Evolutionary conservation across 176 grass and related monocot genomes (phyloP), one percentile per base, ranked within the genome.

Genomic region (Carex kokanica): DNA sequence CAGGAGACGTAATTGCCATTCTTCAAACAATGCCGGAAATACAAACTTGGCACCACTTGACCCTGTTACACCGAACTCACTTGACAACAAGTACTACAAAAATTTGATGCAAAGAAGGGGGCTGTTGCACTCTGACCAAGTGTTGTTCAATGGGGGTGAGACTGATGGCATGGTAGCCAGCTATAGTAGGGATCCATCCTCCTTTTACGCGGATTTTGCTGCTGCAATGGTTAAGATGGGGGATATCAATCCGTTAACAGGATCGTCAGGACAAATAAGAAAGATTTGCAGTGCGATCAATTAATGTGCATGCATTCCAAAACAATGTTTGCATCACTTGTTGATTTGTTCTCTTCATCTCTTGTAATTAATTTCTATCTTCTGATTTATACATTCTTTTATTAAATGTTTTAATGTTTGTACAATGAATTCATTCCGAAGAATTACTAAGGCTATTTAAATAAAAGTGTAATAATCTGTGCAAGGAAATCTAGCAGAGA

Each of bases 211-310:
- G 34, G 88, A 91, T 43, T 94, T 94, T 74, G 13, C 40, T 6
- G 23, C 74, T 14, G 93, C 84, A 9, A 94, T 94, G 87, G 40
- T 89, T 58, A 90, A 88, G 0, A 89, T 92, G 88, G 90, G 82
- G 0, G 82, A 85, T 60, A 84, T 93, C 58, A 29, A 32, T 0
- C 89, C 89, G 0, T 20, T 87, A 41, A 94, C 87, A 0, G 89
- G 87, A 0, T 74, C 43, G 0, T 0, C 12, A 0, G 92, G 92
- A 1, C 56, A 94, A 80, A 87, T 91, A 68, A 89, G 89, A 68
- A 67, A 45, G 5, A 55, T 0, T 11, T 93, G 91, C 81, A 80
- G 68, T 61, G 88, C 11, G 23, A 67, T 80, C 0, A 93, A 93
- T 62, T 24, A 62, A 67, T 16, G 13, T 34, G 31, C 31, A 67